Evolutionary conservation across 306 rosid species (phyloP), one percentile per base, ranked within the genome.

Genomic region (Arachis hypogaea): DNA sequence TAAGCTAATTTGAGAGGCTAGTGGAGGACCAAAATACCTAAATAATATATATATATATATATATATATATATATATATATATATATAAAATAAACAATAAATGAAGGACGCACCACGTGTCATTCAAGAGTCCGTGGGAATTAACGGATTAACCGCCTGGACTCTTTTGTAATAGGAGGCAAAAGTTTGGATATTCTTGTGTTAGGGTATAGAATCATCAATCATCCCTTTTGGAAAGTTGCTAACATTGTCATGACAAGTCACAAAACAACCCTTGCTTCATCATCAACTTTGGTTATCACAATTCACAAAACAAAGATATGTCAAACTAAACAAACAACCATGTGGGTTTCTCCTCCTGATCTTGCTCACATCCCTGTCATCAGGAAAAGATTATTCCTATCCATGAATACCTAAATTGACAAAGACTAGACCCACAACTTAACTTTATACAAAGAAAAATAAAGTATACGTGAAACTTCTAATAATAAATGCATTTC

Each of bases 161-260:
- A 33, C 38, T 2, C 43, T 30, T 42, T 8, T 59, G 11, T 42
- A 1, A 9, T 9, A 5, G n/a, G 11, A 59, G 64, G 44, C 11
- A 46, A 52, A n/a, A 47, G 47, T 47, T 62, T 62, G 67, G 67
- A 60, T 60, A 60, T 38, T 60, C 66, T 55, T 55, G 9, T 14
- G 29, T 5, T 54, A 54, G 3, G 4, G 11, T 54, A 6, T 22
- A 22, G 28, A 22, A 22, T 22, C 28, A 22, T 22, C 18, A 10
- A 30, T 59, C 64, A 59, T 5, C n/a, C 44, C n/a, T 59, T 59
- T 33, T 59, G 42, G 28, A 6, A 36, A 60, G 5, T 49, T 33
- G 38, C 38, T 33, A 33, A 4, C 38, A 33, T 2, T 33, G 38
- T 33, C 38, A 33, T 33, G 4, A 33, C 38, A 2, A 2, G 2